phyloP scores from a whole-genome alignment of 2,329 filamentous ascomycete species.

The Pseudocercospora ulei region DNA sequence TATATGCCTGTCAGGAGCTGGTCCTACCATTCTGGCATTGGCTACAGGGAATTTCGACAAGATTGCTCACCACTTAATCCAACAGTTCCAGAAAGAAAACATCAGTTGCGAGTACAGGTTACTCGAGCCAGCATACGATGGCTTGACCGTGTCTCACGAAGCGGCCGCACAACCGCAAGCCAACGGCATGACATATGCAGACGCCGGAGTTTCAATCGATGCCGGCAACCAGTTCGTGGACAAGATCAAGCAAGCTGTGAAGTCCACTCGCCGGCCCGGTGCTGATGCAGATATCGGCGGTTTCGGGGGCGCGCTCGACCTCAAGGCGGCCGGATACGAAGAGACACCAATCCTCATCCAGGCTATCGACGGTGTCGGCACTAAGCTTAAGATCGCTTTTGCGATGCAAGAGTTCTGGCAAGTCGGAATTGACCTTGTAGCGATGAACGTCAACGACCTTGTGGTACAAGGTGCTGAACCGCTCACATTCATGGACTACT shows the following conservation, averaged over 20 bases:
- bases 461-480: conserved; percentile 93
- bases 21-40: conserved; percentile 86
- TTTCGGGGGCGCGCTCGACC: conserved; percentile 80
- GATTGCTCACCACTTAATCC: conserved; percentile 63
- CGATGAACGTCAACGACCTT: conserved; percentile 98
- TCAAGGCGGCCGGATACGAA: conserved; percentile 63
- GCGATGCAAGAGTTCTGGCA: conserved; percentile 82
- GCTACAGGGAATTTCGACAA: conserved; percentile 81
- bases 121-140: conserved; percentile 74
- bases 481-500: conserved; percentile 95
- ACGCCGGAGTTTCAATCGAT: conserved; percentile 88
- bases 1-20: conserved; percentile 88
- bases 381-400: conserved; percentile 93
- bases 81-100: conserved; percentile 58
- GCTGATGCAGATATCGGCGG: conserved; percentile 91
- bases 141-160: conserved; percentile 37
- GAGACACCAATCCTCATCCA: conserved; percentile 75
- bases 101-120: conserved; percentile 80
- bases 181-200: conserved; percentile 66
- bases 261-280: conserved; percentile 71
- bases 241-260: conserved; percentile 82
- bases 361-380: conserved; percentile 91
- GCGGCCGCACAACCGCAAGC: conserved; percentile 18
- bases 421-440: conserved; percentile 91
- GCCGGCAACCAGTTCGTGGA: conserved; percentile 87